A percentile compares a stretch with the other conserved stretches of the same genome.
Conservation (phyloP, 805 yeast species). For the Barnettozyma populi region DNA sequence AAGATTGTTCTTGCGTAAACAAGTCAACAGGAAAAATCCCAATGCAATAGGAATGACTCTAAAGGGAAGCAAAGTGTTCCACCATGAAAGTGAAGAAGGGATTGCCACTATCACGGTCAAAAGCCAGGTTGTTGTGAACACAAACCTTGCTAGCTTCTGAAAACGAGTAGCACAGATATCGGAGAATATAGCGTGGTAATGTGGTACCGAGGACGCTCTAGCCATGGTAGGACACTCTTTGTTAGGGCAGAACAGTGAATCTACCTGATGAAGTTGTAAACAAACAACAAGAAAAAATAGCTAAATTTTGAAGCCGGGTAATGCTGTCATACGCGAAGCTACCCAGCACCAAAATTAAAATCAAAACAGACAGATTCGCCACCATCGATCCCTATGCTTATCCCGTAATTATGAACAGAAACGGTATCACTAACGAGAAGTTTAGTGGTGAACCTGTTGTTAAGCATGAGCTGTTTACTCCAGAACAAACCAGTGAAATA, state of each 20-base stretch:
- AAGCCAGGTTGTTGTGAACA: conserved; percentile 26
- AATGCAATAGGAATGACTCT: conserved; percentile 25
- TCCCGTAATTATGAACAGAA: conserved; percentile 4
- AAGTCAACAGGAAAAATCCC: conserved; percentile 29
- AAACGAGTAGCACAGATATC: conserved; percentile 37
- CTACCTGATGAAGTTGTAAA: not conserved
- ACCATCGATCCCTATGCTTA: not conserved
- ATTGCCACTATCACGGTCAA: conserved; percentile 24
- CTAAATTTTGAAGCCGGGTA: not conserved
- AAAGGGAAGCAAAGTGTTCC: conserved; percentile 25
- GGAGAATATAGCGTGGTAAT: conserved; percentile 34
- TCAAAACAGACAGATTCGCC: not conserved
- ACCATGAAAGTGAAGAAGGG: conserved; percentile 21
- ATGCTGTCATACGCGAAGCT: not conserved
- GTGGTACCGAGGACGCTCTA: conserved; percentile 18
- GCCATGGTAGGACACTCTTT: not conserved
- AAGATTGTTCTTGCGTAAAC: conserved; percentile 35
- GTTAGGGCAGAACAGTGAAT: not conserved
- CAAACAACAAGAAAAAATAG: not conserved
- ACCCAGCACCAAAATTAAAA: not conserved
- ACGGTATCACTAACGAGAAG: conserved; percentile 6
- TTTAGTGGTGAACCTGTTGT: not conserved
- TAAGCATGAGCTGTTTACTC: conserved; percentile 17
- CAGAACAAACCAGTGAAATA: conserved; percentile 24
- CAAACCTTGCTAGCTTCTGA: conserved; percentile 33